These are phyloP conservation scores for Apocynum venetum DNA, from an alignment of 257 asterid genomes.

Conservation along the genomic window DNA sequence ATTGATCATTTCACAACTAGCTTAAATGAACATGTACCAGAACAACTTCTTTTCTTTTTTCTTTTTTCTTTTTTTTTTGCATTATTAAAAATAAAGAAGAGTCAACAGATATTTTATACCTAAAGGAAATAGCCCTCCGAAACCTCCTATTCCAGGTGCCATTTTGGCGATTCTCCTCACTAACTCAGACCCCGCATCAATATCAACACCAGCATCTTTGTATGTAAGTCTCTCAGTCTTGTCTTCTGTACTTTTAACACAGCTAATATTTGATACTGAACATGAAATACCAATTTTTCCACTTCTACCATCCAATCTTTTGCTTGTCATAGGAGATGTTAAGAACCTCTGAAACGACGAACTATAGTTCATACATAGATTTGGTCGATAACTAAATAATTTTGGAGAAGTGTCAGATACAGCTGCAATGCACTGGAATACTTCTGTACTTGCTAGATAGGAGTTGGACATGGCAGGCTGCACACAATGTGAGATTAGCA, in stretches of 20 bases:
- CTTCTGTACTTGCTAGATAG: conserved; percentile 20
- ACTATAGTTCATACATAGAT: conserved; percentile 14
- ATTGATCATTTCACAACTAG: neutral
- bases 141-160: conserved; percentile 99
- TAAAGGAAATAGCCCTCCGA: conserved; percentile 90
- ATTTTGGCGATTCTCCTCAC: conserved; percentile 83
- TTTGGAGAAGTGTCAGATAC: conserved; percentile 6
- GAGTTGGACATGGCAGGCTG: conserved; percentile 23
- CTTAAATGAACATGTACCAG: neutral
- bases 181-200: conserved; percentile 95
- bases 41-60: neutral
- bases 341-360: conserved; percentile 15
- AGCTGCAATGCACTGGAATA: conserved; percentile 18
- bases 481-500: neutral
- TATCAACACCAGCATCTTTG: conserved; percentile 94
- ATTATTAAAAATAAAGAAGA: neutral
- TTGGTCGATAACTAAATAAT: conserved; percentile 6
- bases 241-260: conserved; percentile 24
- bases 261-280: conserved; percentile 31
- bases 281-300: conserved; percentile 21
- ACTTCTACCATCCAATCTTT: conserved; percentile 22
- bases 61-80: neutral
- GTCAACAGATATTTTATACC: conserved; percentile 35
- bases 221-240: conserved; percentile 55
- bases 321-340: conserved; percentile 24